These are phyloP conservation scores for Ascocoryne sarcoides DNA, from an alignment of 2,329 filamentous ascomycete genomes.

Conservation along the genomic window DNA sequence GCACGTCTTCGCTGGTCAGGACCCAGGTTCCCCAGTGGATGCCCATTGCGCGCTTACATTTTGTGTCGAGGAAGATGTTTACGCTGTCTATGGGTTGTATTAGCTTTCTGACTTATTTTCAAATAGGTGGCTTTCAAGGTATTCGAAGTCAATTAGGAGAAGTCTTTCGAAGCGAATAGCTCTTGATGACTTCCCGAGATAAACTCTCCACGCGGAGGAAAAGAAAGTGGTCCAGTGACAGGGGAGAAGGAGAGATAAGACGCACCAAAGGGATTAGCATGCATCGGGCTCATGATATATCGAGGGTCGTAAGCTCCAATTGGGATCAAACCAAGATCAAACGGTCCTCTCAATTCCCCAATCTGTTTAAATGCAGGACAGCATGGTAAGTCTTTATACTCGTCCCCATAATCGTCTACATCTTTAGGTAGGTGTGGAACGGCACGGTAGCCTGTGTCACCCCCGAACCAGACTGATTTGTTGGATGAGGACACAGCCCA, in stretches of 20 bases:
- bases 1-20: slow-evolving; percentile 67
- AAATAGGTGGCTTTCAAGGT: too few species aligned
- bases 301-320: slow-evolving; percentile 82
- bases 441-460: slow-evolving; percentile 82
- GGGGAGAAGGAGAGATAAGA: too few species aligned
- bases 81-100: too few species aligned
- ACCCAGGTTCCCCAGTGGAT: slow-evolving; percentile 93
- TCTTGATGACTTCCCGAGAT: too few species aligned
- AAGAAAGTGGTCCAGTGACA: too few species aligned
- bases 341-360: slow-evolving; percentile 69
- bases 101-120: too few species aligned
- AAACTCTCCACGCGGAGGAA: too few species aligned
- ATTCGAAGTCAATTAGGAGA: too few species aligned
- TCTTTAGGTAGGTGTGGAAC: slow-evolving; percentile 56
- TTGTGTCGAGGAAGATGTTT: slow-evolving; percentile 80
- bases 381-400: slow-evolving; percentile 56
- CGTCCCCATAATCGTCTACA: slow-evolving; percentile 62
- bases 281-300: slow-evolving; percentile 66
- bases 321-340: slow-evolving; percentile 85
- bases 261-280: slow-evolving; percentile 79
- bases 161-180: too few species aligned
- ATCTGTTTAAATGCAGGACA: slow-evolving; percentile 85
- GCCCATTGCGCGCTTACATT: slow-evolving; percentile 67
- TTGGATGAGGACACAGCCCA: slow-evolving; percentile 70
- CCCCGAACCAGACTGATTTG: slow-evolving; percentile 78